These are phyloP conservation scores for Tylopilus cervinicoccineus DNA, from an alignment of 768 basidiomycete genomes.

Conservation along the genomic window DNA sequence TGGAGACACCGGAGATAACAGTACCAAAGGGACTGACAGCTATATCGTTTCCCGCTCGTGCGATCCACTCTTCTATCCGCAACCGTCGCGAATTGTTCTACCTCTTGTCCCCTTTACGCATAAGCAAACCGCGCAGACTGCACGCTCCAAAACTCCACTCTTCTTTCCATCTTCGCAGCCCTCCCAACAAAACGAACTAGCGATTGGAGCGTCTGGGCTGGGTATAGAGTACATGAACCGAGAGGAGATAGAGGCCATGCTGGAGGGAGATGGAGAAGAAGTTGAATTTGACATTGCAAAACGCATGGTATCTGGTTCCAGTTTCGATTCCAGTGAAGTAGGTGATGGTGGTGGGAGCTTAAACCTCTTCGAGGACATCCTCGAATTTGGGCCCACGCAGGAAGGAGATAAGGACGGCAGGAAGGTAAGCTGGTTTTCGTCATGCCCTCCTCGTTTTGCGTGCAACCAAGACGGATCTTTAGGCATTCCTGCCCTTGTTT, in stretches of 20 bases:
- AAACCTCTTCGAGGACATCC: slow-evolving; percentile 31
- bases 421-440: slow-evolving; percentile 20
- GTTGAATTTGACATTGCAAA: slow-evolving; percentile 23
- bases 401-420: slow-evolving; percentile 17
- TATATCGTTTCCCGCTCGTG: slow-evolving; percentile 1
- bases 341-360: slow-evolving; percentile 22
- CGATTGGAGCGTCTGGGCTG: slow-evolving; percentile 57
- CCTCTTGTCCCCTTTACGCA: slow-evolving; percentile 1
- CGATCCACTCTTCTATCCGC: slow-evolving; percentile 25
- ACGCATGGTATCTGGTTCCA: background rate
- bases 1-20: background rate
- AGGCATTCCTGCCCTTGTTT: slow-evolving; percentile 32
- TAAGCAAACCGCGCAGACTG: slow-evolving; percentile 5
- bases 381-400: slow-evolving; percentile 33
- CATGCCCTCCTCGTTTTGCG: background rate
- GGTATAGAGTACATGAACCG: slow-evolving; percentile 64
- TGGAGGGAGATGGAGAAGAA: slow-evolving; percentile 34
- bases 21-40: slow-evolving; percentile 2
- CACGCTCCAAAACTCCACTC: slow-evolving; percentile 23
- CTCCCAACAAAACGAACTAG: slow-evolving; percentile 49
- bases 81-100: slow-evolving; percentile 18
- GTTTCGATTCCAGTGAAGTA: background rate
- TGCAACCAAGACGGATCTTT: background rate
- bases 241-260: slow-evolving; percentile 51
- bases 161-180: slow-evolving; percentile 58